Percentiles rank a stretch among this genome's conserved stretches.
These are phyloP conservation scores for Plantago lanceolata DNA, from an alignment of 305 asterid genomes.

Conservation along the genomic window DNA sequence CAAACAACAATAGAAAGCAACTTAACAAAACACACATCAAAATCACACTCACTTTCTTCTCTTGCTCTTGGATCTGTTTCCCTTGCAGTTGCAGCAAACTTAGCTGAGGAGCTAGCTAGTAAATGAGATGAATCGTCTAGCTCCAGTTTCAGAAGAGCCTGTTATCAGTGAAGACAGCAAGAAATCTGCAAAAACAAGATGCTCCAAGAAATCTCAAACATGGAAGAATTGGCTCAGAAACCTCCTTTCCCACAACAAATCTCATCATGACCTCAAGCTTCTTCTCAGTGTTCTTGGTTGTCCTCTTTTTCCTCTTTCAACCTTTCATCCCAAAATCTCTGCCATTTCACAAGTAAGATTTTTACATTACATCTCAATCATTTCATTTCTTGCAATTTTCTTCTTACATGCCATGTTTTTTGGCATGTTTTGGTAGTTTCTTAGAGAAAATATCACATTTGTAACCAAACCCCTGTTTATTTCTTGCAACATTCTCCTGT, in stretches of 20 bases:
- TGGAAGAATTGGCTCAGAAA: slow-evolving; percentile 59
- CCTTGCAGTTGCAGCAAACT: not conserved
- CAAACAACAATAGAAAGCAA: not conserved
- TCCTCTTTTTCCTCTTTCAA: slow-evolving; percentile 70
- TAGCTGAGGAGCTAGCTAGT: too few relatives aligned
- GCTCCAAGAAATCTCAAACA: slow-evolving; percentile 35
- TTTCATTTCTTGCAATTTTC: too few relatives aligned
- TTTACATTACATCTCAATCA: not conserved
- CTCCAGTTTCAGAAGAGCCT: slow-evolving; percentile 73
- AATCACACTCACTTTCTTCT: too few relatives aligned
- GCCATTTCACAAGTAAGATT: slow-evolving; percentile 44
- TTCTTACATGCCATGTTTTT: not conserved
- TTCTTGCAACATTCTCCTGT: too few relatives aligned
- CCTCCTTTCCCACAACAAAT: slow-evolving; percentile 61
- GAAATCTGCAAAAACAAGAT: not conserved
- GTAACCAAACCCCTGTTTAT: too few relatives aligned
- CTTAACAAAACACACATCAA: too few relatives aligned
- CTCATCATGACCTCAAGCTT: slow-evolving; percentile 46
- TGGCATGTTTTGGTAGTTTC: not conserved
- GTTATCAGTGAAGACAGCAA: slow-evolving; percentile 37
- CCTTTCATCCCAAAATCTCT: slow-evolving; percentile 28
- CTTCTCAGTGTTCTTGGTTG: slow-evolving; percentile 73
- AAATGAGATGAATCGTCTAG: slow-evolving; percentile 49
- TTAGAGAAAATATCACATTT: too few relatives aligned
- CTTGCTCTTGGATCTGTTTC: too few relatives aligned